Percentiles rank a stretch among this genome's conserved stretches.
Evolutionary conservation across 768 basidiomycete genomes (phyloP).

Genomic region (Tulasnella sp.): DNA sequence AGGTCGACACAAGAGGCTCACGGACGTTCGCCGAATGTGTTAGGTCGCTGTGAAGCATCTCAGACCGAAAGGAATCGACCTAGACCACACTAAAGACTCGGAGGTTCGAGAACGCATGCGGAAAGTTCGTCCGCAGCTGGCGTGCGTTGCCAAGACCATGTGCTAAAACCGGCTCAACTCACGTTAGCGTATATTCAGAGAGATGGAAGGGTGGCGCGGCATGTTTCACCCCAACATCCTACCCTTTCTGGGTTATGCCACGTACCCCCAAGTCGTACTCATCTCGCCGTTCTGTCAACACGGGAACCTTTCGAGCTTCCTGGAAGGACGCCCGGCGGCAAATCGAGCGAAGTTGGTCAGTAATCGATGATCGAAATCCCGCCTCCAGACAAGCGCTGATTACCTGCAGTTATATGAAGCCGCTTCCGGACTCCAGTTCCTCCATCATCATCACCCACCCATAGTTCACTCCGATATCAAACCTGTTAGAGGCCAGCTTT

Average conservation of each 20-base stretch:
- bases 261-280: neutral
- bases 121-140: neutral
- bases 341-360: conserved; percentile 6
- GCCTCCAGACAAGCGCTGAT: neutral
- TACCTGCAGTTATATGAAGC: conserved; percentile 8
- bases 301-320: conserved; percentile 3
- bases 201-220: conserved; percentile 10
- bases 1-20: neutral
- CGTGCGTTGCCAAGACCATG: neutral
- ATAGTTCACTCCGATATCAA: conserved; percentile 21
- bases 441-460: conserved; percentile 9
- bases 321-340: neutral
- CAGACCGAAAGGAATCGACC: conserved; percentile 12
- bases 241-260: conserved; percentile 16
- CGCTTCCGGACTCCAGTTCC: conserved; percentile 14
- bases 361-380: neutral
- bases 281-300: conserved; percentile 21
- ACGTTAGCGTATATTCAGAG: conserved; percentile 11
- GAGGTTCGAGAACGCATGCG: conserved; percentile 12
- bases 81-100: neutral
- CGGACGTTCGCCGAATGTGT: neutral
- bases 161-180: neutral
- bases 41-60: conserved; percentile 27
- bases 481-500: neutral
- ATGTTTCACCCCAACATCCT: conserved; percentile 16